Evolutionary conservation across 352 stramenopile genomes (phyloP), one percentile per base, ranked within the genome.

Genomic region (Pythium scleroteichum): DNA sequence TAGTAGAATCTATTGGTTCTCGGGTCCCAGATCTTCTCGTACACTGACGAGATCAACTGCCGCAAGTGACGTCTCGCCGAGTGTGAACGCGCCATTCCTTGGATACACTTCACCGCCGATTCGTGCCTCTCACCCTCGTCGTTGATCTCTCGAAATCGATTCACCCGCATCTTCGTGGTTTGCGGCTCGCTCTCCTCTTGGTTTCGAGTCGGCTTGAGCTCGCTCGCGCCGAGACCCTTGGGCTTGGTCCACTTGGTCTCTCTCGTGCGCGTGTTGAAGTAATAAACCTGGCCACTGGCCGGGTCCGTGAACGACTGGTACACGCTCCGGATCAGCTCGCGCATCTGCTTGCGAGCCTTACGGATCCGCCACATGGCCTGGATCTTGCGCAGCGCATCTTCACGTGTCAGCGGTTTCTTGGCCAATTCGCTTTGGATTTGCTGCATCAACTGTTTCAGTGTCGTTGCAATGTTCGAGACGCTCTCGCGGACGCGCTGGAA

Each of bases 1-100:
- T 92, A 94, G 71, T 90, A 94, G 48, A 88, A 92, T 0, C 74
- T 72, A 22, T 66, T 52, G 2, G 67, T 68, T 6, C 35, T 24
- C 9, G 27, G 44, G 59, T 92, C 81, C 79, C 79, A 93, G 56
- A 93, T 90, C 62, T 91, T 93, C 51, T 91, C 77, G 57, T 93
- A 93, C 14, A 91, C 64, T 13, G 73, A 86, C 20, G 81, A 93
- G 17, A 91, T 78, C 42, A 89, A 38, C 19, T 53, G 68, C 17
- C 79, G 81, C 52, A 93, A 66, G 29, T 82, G 71, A 5, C 55
- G 47, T n/a, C 81, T 72, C 3, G 84, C 81, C 8, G 55, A 46
- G 53, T 85, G 79, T n/a, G 71, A 57, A 1, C 81, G 78, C 9
- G 62, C 41, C 78, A 91, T 90, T 13, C 72, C 64, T 41, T 93